These are phyloP conservation scores for Pseudopyricularia cyperi DNA, from an alignment of 2,329 filamentous ascomycete species.

Conservation along the genomic window DNA sequence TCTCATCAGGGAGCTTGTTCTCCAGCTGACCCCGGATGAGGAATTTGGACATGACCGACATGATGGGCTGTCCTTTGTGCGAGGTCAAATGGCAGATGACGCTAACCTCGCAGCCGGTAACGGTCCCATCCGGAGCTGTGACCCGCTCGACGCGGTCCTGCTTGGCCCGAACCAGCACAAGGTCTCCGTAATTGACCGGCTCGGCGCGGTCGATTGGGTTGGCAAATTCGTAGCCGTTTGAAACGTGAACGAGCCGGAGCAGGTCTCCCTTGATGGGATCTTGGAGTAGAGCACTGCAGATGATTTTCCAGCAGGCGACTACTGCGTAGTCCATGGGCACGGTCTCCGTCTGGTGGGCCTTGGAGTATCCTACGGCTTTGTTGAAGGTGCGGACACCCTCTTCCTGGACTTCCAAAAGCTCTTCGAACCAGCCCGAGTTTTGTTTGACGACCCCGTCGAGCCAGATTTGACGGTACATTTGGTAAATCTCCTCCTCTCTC, in stretches of 20 bases:
- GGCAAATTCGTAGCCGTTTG: conserved; percentile 96
- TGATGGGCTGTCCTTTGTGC: neutral
- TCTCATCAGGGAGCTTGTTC: neutral
- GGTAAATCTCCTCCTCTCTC: conserved; percentile 95
- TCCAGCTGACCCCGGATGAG: neutral
- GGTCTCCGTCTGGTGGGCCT: conserved; percentile 75
- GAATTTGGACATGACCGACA: neutral
- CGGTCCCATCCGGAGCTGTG: conserved; percentile 61
- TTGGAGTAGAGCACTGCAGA: conserved; percentile 98
- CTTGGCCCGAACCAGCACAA: conserved; percentile 85
- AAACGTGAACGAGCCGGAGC: conserved; percentile 89
- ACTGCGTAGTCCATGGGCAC: conserved; percentile 99
- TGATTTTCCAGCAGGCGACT: conserved; percentile 95
- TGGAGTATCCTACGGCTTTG: conserved; percentile 96
- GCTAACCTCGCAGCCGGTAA: conserved; percentile 98
- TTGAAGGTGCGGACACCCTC: conserved; percentile 98
- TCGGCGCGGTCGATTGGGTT: conserved; percentile 59
- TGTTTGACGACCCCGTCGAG: conserved; percentile 81
- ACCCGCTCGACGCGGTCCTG: conserved; percentile 97
- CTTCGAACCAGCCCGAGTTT: conserved; percentile 74
- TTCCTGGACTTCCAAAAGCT: conserved; percentile 87
- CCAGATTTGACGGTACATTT: conserved; percentile 98
- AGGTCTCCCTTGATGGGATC: conserved; percentile 91
- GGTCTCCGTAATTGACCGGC: conserved; percentile 88
- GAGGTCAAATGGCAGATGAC: conserved; percentile 91